phyloP scores from a whole-genome alignment of 345 rosid genomes.

The Populus ilicifolia region DNA sequence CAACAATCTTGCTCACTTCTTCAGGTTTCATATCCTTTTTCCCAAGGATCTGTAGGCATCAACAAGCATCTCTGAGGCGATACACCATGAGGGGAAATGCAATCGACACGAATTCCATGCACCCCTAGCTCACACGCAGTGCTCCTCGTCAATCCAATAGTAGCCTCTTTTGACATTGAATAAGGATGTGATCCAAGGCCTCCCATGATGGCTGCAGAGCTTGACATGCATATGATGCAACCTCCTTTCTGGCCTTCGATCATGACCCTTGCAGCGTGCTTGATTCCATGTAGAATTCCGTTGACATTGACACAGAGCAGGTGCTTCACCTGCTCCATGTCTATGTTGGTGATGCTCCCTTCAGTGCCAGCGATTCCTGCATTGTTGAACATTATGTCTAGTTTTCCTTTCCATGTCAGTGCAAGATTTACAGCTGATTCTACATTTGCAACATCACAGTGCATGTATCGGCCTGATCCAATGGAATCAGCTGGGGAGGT shows the following conservation, averaged over 20 bases:
- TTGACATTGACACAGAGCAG: constrained; percentile 55
- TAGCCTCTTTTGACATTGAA: constrained; percentile 63
- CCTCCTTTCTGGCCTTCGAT: constrained; percentile 50
- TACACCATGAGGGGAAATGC: constrained; percentile 69
- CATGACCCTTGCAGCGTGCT: constrained; percentile 79
- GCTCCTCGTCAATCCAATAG: constrained; percentile 52
- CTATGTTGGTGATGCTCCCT: constrained; percentile 56
- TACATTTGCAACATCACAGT: constrained; percentile 65
- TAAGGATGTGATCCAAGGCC: constrained; percentile 77
- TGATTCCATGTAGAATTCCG: constrained; percentile 67
- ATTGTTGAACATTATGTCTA: constrained; percentile 48
- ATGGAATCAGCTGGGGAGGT: constrained; percentile 45
- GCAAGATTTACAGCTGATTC: constrained; percentile 59
- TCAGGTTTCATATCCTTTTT: constrained; percentile 36
- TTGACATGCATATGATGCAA: constrained; percentile 68
- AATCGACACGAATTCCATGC: constrained; percentile 69
- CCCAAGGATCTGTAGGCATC: constrained; percentile 45
- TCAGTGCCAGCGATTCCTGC: constrained; percentile 36
- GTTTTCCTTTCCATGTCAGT: constrained; percentile 48
- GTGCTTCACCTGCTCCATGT: constrained; percentile 41
- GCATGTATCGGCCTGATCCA: constrained; percentile 52
- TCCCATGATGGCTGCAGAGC: constrained; percentile 74
- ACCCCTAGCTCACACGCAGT: constrained; percentile 69
- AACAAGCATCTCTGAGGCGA: constrained; percentile 44
- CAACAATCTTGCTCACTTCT: constrained; percentile 49